Evolutionary conservation across 2,329 filamentous ascomycete species (phyloP), one percentile per base, ranked within the genome.

Genomic region (Colletotrichum paranaense): DNA sequence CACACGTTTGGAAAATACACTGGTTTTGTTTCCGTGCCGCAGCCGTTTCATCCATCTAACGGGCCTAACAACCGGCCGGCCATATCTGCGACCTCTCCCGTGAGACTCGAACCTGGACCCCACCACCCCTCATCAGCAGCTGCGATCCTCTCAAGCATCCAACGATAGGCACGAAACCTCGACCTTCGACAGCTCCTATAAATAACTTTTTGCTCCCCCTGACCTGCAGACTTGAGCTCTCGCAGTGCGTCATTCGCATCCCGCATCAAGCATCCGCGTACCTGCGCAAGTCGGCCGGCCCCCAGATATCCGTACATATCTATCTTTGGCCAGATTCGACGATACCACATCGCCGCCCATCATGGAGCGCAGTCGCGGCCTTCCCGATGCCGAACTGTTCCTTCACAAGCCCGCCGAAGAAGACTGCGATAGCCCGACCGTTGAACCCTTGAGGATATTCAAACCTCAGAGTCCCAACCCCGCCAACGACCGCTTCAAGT

Each of bases 321-420:
- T 38, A 32, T 28, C 55, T 42, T 19, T 19, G 16, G 38, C 57
- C 57, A 66, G 55, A 62, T 49, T 49, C 42, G 42, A 49, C 19
- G 42, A 49, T 38, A 65, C 70, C 67, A 82, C 76, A 8, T 42
- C 38, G 38, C 38, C 38, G 32, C 32, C 79, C 84, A 82, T 79
- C 74, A 89, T 88, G 83, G 85, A 87, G 77, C 85, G 87, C 74
- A 85, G 84, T 77, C 91, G 92, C 80, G 92, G 92, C 78, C 87
- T 92, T 77, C 90, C 92, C 30, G 93, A 95, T 35, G 92, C 95
- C 83, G 94, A 96, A 88, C 92, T 97, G 86, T 96, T 97, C 85
- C 89, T 97, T 83, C 89, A 83, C 80, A 88, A 86, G 63, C 88
- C 88, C n/a, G 80, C 84, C 68, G 85, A 79, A 9, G 82, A 84